Base-by-base conservation (phyloP, 495 filamentous ascomycete species). In the Hypoxylon subgilvum region DNA sequence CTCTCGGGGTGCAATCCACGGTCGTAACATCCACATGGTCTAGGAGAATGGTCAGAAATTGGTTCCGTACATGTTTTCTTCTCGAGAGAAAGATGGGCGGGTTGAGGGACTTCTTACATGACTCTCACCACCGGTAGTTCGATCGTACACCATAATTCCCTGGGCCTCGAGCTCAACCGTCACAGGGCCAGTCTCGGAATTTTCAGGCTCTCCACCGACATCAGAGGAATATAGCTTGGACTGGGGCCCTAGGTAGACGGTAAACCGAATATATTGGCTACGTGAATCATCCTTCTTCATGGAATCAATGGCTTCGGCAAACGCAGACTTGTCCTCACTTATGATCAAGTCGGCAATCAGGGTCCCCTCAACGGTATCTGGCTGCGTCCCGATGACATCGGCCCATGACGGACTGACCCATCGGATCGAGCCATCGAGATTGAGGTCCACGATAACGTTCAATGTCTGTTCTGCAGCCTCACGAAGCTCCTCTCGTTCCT, bases 21-120 rank as follows among this genome's bases (percentile, higher is more conserved):
- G 95, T 63, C 92, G 88, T 49, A 98, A 83, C 91, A 97, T 97
- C 94, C 94, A 98, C 94, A 98, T 98, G 30, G 92, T 96, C 92
- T 97, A 64, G 32, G 57, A 14, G 14, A 55, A 76, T 14, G 77
- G 65, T 36, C 43, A 40, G 19, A 32, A 36, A 19, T 38, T n/a
- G n/a, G n/a, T n/a, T n/a, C n/a, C n/a, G n/a, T n/a, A n/a, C n/a
- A n/a, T n/a, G n/a, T n/a, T n/a, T n/a, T 38, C 35, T 38, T 57
- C 39, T 30, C 43, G 18, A 6, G 7, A 21, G 14, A 21, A 60
- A 19, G 28, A 18, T 14, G 19, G 13, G 8, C n/a, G n/a, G n/a
- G 23, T 3, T 8, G 3, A 3, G 23, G 18, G 17, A 21, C 42
- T 55, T 81, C 91, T 74, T 81, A 96, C 92, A 79, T 97, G 93